Base-by-base conservation (phyloP, 1,284 basidiomycete genomes). In the Marasmius tenuissimus region DNA sequence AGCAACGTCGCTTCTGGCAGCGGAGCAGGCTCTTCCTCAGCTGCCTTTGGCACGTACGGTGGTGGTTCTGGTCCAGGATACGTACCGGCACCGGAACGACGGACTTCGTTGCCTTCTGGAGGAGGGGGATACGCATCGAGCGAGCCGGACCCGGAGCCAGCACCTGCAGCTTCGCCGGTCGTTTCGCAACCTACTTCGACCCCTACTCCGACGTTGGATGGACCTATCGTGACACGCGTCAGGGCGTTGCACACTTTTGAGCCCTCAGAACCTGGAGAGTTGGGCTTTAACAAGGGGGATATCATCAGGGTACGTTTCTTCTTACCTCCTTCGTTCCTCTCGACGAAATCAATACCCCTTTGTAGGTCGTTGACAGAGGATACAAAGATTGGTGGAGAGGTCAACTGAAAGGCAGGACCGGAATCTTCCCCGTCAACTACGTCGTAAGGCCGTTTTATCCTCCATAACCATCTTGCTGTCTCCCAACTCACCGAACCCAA, bases 371-470 rank as follows among this genome's bases (percentile, higher is more conserved):
- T 10, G 96, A 98, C 74, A 87, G 94, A 48, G 93, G 92, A 33
- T 98, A 98, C 77, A 92, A 96, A 70, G 95, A 98, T 73, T 99
- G 97, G 97, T 99, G 97, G 96, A 82, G 94, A 52, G 97, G 97
- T 1, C 96, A 98, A 68, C 77, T 96, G 45, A 92, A 92, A 68
- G 96, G 96, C 1, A 82, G 93, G 63, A 96, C 95, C 8, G 97
- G 97, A 12, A 99, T 99, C 63, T 99, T 99, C 76, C 97, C 97
- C 0, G 94, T 98, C 45, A 98, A 97, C 72, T 98, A 98, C 77
- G 94, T 99, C 66, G 92, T 93, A 14, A 20, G 35, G 42, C 20
- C 27, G 20, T 27, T 20, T 53, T 35, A 6, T 12, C 58, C 58
- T 8, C 53, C 35, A 47, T 27, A 48, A 51, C 27, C 9, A 53